Evolutionary conservation across 306 rosid genomes (phyloP), one percentile per base, ranked within the genome.

Genomic region (Morella rubra): DNA sequence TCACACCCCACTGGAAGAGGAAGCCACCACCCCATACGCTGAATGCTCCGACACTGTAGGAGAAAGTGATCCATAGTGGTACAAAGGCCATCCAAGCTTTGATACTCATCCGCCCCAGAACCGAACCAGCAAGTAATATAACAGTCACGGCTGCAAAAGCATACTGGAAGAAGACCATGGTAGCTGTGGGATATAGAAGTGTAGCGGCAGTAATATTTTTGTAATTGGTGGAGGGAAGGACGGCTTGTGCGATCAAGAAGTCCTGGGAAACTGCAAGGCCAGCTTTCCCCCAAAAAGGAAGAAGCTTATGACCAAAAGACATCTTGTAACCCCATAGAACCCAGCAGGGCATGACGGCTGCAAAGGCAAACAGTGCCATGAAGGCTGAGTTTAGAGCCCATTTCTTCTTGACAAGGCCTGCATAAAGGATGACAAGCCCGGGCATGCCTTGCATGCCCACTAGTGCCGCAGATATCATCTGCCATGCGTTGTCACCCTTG

Each of bases 21-120:
- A 84, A 85, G 4, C 89, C 89, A 8, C 86, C 89, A 40, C 86
- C 88, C 86, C 89, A 82, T 6, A 80, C 66, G 44, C 89, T 85
- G 44, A 52, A 85, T 0, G 86, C 86, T 8, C 84, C 84, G 0
- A 85, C 86, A 2, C 80, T 79, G 52, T 81, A 82, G 4, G 88
- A 84, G 66, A 84, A 84, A 27, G 77, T 68, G 11, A 81, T 82
- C 88, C 84, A 79, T 2, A 85, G 82, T 5, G 84, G 84, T 8
- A 79, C 86, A 56, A 82, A 81, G 16, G 73, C 86, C 88, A 79
- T 85, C 86, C 88, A 82, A 1, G 86, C 88, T 75, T 62, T 85
- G 10, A 85, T 82, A 13, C 75, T 85, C 86, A 82, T 85, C 4
- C 82, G 83, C 0, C 78, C 89, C n/a, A 85, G 77, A 32, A 82